Evolutionary conservation across 495 filamentous ascomycete species (phyloP).

Genomic region (Aspergillus carlsbadensis): DNA sequence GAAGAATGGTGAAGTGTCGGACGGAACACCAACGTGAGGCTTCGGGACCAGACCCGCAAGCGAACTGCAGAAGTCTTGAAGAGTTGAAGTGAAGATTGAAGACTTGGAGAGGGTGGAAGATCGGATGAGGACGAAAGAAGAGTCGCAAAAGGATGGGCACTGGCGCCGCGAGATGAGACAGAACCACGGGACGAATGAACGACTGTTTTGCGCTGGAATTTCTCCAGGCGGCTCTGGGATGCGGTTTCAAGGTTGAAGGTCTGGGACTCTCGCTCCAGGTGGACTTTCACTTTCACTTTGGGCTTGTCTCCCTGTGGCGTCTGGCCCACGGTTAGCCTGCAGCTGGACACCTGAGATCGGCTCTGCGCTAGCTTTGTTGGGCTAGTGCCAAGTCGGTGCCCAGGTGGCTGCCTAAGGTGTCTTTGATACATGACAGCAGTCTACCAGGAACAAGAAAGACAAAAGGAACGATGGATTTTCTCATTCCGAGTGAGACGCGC

Average conservation of each 20-base stretch:
- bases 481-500: no score
- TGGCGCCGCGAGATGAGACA: neutral
- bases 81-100: neutral
- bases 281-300: constrained; percentile 10
- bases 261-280: constrained; percentile 9
- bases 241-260: constrained; percentile 16
- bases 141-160: neutral
- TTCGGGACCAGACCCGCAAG: constrained; percentile 28
- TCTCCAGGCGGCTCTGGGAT: constrained; percentile 26
- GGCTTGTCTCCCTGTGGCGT: constrained; percentile 27
- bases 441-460: neutral
- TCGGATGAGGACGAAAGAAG: neutral
- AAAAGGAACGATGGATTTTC: no score
- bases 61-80: constrained; percentile 17
- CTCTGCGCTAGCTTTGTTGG: neutral
- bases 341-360: constrained; percentile 19
- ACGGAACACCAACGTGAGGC: constrained; percentile 29
- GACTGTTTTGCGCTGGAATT: constrained; percentile 9
- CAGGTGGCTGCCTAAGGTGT: constrained; percentile 2
- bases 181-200: neutral
- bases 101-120: neutral
- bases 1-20: constrained; percentile 12
- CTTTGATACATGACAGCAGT: neutral
- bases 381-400: neutral
- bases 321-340: constrained; percentile 26